Percentiles rank a stretch among this genome's conserved stretches.
phyloP scores from a whole-genome alignment of 306 rosid species.

The Mimosa pudica region DNA sequence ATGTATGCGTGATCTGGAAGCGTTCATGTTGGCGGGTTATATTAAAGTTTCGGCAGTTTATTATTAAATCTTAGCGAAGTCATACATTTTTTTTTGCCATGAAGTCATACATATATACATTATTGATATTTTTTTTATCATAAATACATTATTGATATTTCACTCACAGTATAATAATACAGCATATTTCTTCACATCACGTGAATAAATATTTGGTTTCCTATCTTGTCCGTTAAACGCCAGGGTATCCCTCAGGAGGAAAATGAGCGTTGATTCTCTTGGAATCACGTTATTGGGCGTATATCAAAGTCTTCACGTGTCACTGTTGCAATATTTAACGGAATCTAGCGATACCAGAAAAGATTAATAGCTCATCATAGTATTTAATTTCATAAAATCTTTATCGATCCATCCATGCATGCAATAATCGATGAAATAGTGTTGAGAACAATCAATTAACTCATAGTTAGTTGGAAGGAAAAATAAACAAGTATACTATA shows the following conservation, averaged over 20 bases:
- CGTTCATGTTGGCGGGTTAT: not conserved
- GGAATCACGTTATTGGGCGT: not conserved
- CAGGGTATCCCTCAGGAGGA: not conserved
- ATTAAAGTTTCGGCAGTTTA: conserved; percentile 11
- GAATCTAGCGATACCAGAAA: not conserved
- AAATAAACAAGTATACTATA: too few species aligned
- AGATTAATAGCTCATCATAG: not conserved
- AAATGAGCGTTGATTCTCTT: conserved; percentile 21
- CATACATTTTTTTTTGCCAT: too few species aligned
- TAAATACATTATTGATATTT: not conserved
- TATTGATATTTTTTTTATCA: too few species aligned
- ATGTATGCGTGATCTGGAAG: conserved; percentile 28
- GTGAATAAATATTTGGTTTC: conserved; percentile 22
- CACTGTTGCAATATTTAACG: not conserved
- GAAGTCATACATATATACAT: too few species aligned
- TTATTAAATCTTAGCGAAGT: not conserved
- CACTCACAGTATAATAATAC: not conserved
- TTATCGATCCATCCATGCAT: not conserved
- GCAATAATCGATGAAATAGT: not conserved
- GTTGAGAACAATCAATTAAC: not conserved
- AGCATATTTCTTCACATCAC: conserved; percentile 15
- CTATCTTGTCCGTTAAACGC: not conserved
- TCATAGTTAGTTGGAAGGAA: not conserved
- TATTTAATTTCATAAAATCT: not conserved
- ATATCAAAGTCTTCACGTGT: not conserved